phyloP scores from a whole-genome alignment of 306 rosid species.

The Vicia sativa region DNA sequence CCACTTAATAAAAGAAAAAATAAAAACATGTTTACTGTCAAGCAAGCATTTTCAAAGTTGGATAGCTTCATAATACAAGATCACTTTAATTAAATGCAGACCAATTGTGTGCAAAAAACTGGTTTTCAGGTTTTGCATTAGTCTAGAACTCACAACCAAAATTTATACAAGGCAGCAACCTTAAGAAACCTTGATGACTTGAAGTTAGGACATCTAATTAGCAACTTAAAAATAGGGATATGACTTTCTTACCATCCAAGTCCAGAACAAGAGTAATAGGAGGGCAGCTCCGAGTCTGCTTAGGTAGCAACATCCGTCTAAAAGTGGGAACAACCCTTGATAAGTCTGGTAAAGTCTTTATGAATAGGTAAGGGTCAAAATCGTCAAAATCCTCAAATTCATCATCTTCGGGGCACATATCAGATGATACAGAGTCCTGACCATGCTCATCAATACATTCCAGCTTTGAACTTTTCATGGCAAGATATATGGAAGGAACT shows the following conservation, averaged over 20 bases:
- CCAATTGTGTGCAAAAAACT: neutral
- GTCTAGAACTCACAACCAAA: constrained; percentile 1
- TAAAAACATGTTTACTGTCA: constrained; percentile 5
- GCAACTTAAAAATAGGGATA: constrained; percentile 15
- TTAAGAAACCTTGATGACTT: constrained; percentile 24
- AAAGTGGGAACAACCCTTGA: constrained; percentile 89
- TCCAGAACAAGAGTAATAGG: constrained; percentile 92
- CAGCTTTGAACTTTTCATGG: constrained; percentile 86
- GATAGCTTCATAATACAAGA: neutral
- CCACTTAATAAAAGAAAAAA: neutral
- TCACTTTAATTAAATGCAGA: constrained; percentile 9
- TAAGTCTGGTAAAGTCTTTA: constrained; percentile 89
- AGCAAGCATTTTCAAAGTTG: constrained; percentile 31
- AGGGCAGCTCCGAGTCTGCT: constrained; percentile 98
- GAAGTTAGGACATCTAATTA: constrained; percentile 17
- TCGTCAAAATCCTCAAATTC: constrained; percentile 82
- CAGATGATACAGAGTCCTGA: constrained; percentile 83
- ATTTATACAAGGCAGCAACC: constrained; percentile 7
- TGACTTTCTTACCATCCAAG: constrained; percentile 81
- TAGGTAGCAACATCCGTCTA: constrained; percentile 85
- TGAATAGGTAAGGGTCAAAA: constrained; percentile 93
- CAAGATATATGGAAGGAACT: constrained; percentile 78
- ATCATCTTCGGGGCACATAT: constrained; percentile 70
- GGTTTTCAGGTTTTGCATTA: neutral
- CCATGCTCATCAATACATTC: constrained; percentile 91